These are phyloP conservation scores for Cladosporium austrohemisphaericum DNA, from an alignment of 2,329 filamentous ascomycete genomes.

Conservation along the genomic window DNA sequence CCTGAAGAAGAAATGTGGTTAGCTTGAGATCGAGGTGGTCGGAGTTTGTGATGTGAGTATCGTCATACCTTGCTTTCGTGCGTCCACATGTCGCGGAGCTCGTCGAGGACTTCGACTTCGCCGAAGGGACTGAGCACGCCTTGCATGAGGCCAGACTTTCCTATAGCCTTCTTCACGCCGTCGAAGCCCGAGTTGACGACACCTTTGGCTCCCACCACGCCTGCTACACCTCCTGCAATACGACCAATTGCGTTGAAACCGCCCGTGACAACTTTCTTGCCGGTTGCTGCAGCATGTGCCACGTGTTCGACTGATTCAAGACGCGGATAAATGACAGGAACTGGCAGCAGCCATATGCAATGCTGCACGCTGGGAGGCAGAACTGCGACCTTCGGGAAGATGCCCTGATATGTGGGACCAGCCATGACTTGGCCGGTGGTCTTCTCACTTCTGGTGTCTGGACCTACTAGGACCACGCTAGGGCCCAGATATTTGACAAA, in stretches of 20 bases:
- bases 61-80: constrained; percentile 85
- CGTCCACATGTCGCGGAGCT: constrained; percentile 95
- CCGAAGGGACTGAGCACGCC: constrained; percentile 94
- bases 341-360: constrained; percentile 92
- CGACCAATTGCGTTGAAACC: constrained; percentile 96
- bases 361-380: constrained; percentile 92
- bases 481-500: constrained; percentile 96
- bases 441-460: constrained; percentile 87
- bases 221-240: constrained; percentile 89
- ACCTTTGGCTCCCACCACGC: constrained; percentile 90
- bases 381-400: constrained; percentile 92
- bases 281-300: constrained; percentile 84
- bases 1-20: constrained; percentile 43
- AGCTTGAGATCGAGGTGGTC: constrained; percentile 6
- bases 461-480: constrained; percentile 81
- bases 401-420: constrained; percentile 91
- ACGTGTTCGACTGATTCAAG: constrained; percentile 88
- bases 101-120: constrained; percentile 90
- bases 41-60: constrained; percentile 9
- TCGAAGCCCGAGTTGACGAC: constrained; percentile 90
- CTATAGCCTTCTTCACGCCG: constrained; percentile 92
- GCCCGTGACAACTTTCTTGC: constrained; percentile 94
- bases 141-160: constrained; percentile 93
- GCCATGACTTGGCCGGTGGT: constrained; percentile 90
- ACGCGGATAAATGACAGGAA: constrained; percentile 85